Evolutionary conservation across 169 alveolate genomes (phyloP).

Genomic region (Cryptosporidium sp.): DNA sequence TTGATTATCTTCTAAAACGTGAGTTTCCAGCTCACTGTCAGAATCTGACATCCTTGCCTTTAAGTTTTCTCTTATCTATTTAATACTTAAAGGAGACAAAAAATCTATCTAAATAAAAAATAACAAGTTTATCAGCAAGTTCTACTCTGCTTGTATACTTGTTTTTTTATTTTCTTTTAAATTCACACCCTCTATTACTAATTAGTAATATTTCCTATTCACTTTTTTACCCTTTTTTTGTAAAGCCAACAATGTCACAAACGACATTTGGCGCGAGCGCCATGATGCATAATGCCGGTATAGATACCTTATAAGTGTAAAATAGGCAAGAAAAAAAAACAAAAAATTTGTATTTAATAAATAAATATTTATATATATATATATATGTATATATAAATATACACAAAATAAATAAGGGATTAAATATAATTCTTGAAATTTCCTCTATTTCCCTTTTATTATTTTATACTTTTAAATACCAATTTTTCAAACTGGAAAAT

Average conservation of each 20-base stretch:
- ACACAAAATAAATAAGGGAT: too few relatives aligned
- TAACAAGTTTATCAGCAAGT: neutral
- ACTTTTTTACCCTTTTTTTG: neutral
- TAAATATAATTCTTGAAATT: too few relatives aligned
- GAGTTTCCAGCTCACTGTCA: constrained; percentile 73
- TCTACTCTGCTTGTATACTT: neutral
- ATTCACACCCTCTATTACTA: neutral
- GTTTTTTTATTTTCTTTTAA: too few relatives aligned
- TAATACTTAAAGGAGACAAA: neutral
- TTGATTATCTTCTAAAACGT: constrained; percentile 13
- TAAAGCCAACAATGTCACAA: constrained; percentile 2
- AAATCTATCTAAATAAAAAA: neutral
- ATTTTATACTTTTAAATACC: too few relatives aligned
- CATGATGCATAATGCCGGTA: neutral
- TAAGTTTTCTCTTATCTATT: neutral
- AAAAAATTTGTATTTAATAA: too few relatives aligned
- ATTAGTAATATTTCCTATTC: neutral
- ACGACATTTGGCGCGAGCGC: neutral
- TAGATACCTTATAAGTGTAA: neutral
- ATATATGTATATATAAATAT: too few relatives aligned
- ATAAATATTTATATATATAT: too few relatives aligned
- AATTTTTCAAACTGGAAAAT: too few relatives aligned
- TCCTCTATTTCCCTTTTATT: too few relatives aligned
- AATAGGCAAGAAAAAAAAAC: neutral
- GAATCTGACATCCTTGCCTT: constrained; percentile 19